phyloP scores from a whole-genome alignment of 306 rosid genomes.

The Casuarina cunninghamiana region DNA sequence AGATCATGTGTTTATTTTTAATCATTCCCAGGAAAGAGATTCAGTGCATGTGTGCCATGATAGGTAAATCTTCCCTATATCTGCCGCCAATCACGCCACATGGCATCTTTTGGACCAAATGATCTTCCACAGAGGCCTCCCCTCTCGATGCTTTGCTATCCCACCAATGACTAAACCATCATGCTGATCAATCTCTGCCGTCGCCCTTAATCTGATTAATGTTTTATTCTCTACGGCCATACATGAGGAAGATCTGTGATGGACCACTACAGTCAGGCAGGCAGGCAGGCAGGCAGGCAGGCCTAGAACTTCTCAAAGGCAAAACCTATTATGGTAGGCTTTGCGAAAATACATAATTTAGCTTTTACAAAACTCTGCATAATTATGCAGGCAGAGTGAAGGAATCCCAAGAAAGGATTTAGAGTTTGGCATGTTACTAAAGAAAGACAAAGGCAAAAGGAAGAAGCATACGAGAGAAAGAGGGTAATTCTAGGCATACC shows the following conservation, averaged over 20 bases:
- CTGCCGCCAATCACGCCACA: slow-evolving; percentile 54
- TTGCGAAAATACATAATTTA: background rate
- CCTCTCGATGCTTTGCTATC: background rate
- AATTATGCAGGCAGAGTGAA: slow-evolving; percentile 46
- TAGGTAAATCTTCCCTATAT: slow-evolving; percentile 29
- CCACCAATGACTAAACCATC: background rate
- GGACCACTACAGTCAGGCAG: slow-evolving; percentile 20
- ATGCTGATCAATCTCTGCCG: background rate
- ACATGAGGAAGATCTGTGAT: slow-evolving; percentile 34
- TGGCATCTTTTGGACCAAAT: slow-evolving; percentile 40
- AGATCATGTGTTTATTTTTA: slow-evolving; percentile 14
- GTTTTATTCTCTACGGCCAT: slow-evolving; percentile 17
- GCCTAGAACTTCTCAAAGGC: slow-evolving; percentile 19
- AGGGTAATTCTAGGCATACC: slow-evolving; percentile 54
- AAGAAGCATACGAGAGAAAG: slow-evolving; percentile 38
- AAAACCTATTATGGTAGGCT: slow-evolving; percentile 37
- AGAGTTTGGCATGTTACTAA: slow-evolving; percentile 81
- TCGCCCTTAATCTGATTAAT: too few relatives aligned
- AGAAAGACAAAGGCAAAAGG: slow-evolving; percentile 57
- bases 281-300: background rate
- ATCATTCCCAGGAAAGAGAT: slow-evolving; percentile 22
- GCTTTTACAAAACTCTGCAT: slow-evolving; percentile 20
- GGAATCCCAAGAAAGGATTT: slow-evolving; percentile 85
- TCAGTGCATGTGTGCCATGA: slow-evolving; percentile 41
- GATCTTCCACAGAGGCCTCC: background rate